phyloP scores from a whole-genome alignment of 352 stramenopile species.

The Globisporangium cylindrosporum region DNA sequence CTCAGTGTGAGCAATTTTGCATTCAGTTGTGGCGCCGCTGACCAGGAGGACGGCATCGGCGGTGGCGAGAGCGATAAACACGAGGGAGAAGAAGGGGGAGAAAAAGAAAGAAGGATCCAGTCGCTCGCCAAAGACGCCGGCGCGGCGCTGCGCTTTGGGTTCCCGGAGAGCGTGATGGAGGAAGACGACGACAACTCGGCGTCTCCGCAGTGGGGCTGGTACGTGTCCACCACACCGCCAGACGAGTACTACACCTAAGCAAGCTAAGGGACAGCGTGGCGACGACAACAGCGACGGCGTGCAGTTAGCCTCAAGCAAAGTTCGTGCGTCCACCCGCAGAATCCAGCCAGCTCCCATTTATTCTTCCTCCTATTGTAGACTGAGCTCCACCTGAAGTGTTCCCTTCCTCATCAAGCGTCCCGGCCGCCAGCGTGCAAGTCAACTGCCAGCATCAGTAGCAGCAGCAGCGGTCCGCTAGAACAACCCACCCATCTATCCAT shows the following conservation, averaged over 20 bases:
- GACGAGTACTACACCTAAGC: constrained; percentile 61
- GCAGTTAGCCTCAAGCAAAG: background rate
- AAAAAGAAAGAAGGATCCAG: background rate
- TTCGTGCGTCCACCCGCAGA: background rate
- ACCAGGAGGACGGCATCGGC: constrained; percentile 26
- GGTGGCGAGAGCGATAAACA: background rate
- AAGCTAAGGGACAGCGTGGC: background rate
- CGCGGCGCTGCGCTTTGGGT: constrained; percentile 2
- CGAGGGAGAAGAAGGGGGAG: background rate
- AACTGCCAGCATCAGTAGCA: background rate
- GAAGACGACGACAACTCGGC: constrained; percentile 37
- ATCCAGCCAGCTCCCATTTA: background rate
- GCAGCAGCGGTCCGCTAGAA: background rate
- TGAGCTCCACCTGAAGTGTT: background rate
- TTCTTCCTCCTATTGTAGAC: background rate
- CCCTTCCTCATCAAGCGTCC: background rate
- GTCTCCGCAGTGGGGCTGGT: constrained; percentile 81
- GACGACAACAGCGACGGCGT: background rate
- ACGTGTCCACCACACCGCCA: constrained; percentile 75
- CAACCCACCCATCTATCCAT: background rate
- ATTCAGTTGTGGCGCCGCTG: constrained; percentile 23
- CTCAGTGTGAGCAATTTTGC: constrained; percentile 15
- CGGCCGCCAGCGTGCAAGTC: background rate
- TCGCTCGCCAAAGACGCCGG: constrained; percentile 1
- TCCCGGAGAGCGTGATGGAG: constrained; percentile 21